These are phyloP conservation scores for Cyberlindnera petersonii DNA, from an alignment of 805 yeast genomes.

Conservation along the genomic window DNA sequence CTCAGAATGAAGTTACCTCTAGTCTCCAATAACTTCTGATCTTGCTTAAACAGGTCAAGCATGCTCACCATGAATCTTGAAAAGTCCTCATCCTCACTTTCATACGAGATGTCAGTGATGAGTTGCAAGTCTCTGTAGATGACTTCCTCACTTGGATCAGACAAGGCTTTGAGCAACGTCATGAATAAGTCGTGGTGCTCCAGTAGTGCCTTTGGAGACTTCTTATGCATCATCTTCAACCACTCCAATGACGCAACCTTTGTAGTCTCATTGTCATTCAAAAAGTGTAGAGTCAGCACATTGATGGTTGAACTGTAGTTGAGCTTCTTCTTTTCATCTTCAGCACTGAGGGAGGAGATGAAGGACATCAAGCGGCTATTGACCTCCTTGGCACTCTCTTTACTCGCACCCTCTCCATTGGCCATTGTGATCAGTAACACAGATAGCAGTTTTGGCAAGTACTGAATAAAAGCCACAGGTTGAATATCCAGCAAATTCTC, in stretches of 20 bases:
- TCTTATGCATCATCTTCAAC: conserved; percentile 76
- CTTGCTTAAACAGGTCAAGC: conserved; percentile 64
- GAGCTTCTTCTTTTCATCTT: conserved; percentile 30
- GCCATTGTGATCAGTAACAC: conserved; percentile 63
- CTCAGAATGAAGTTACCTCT: conserved; percentile 82
- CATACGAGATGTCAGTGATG: conserved; percentile 66
- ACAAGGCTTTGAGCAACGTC: conserved; percentile 68
- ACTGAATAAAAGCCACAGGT: conserved; percentile 69
- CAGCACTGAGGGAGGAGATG: conserved; percentile 29
- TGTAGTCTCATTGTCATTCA: conserved; percentile 74
- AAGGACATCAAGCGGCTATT: conserved; percentile 53
- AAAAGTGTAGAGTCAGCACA: conserved; percentile 66
- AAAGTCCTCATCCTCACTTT: conserved; percentile 72
- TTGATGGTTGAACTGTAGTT: conserved; percentile 62
- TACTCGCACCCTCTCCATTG: conserved; percentile 37
- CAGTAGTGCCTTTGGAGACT: conserved; percentile 55
- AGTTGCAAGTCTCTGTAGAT: conserved; percentile 69
- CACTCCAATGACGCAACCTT: conserved; percentile 84
- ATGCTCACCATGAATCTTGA: conserved; percentile 70
- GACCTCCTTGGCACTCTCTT: conserved; percentile 52
- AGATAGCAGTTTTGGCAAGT: conserved; percentile 70
- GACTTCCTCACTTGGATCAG: conserved; percentile 71
- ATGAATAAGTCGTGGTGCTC: conserved; percentile 64
- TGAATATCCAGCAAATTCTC: conserved; percentile 66
- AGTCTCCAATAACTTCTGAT: conserved; percentile 58